Evolutionary conservation across 2,329 filamentous ascomycete species (phyloP).

Genomic region (Leptographium lundbergii): DNA sequence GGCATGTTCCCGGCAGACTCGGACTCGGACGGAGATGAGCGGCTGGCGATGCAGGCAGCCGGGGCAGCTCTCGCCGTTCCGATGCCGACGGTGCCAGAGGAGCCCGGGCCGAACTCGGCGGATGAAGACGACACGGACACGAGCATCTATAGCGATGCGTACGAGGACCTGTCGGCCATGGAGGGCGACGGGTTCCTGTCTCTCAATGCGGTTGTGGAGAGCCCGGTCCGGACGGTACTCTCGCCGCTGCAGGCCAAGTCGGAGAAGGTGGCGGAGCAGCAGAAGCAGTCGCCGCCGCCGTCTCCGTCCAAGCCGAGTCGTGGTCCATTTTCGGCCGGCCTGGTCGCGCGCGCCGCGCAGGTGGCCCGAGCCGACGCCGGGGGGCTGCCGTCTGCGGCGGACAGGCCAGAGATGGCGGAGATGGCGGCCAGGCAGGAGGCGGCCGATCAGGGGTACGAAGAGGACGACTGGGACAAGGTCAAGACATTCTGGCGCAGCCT

Average conservation of each 20-base stretch:
- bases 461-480: slow-evolving; percentile 52
- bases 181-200: slow-evolving; percentile 59
- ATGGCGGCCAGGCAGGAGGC: too few species aligned
- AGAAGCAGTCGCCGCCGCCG: not conserved
- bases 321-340: not conserved
- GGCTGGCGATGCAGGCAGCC: slow-evolving; percentile 10
- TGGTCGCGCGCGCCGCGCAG: not conserved
- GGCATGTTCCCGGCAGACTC: slow-evolving; percentile 42
- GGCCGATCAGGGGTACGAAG: not conserved
- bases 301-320: not conserved
- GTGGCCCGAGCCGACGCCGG: not conserved
- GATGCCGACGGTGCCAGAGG: slow-evolving; percentile 22
- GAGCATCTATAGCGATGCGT: slow-evolving; percentile 64
- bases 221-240: slow-evolving; percentile 25
- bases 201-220: slow-evolving; percentile 58
- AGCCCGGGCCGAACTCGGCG: slow-evolving; percentile 2
- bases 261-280: too few species aligned
- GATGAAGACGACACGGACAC: slow-evolving; percentile 4
- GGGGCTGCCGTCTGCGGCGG: not conserved
- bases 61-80: slow-evolving; percentile 14
- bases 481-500: slow-evolving; percentile 60
- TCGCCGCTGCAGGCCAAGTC: not conserved
- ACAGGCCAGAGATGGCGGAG: too few species aligned
- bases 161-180: slow-evolving; percentile 55
- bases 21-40: slow-evolving; percentile 16